Percentiles rank a stretch among this genome's conserved stretches.
phyloP scores from a whole-genome alignment of 768 basidiomycete genomes.

The Naganishia vaughanmartiniae region DNA sequence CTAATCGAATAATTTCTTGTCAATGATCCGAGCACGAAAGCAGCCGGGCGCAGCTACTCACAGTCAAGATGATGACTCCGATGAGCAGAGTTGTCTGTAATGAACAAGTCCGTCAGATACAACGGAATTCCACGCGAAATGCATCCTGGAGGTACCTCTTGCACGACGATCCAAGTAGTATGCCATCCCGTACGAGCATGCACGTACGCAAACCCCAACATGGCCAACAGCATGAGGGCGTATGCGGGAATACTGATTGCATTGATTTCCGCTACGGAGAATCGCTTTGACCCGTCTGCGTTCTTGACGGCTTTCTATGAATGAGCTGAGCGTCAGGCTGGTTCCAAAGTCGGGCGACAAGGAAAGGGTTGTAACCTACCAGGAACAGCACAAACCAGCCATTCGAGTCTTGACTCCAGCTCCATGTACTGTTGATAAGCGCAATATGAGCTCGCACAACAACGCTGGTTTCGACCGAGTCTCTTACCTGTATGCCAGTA shows the following conservation, averaged over 20 bases:
- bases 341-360: no score
- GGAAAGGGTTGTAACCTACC: slow-evolving; percentile 13
- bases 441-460: background rate
- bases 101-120: background rate
- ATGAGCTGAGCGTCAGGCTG: background rate
- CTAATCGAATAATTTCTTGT: slow-evolving; percentile 5
- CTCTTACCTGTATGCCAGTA: slow-evolving; percentile 32
- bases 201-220: slow-evolving; percentile 36
- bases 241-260: slow-evolving; percentile 40
- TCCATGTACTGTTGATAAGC: slow-evolving; percentile 28
- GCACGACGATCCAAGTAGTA: slow-evolving; percentile 33
- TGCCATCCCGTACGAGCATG: slow-evolving; percentile 35
- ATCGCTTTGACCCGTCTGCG: slow-evolving; percentile 34
- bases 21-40: background rate
- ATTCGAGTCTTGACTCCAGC: slow-evolving; percentile 37
- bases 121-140: background rate
- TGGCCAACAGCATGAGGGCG: slow-evolving; percentile 37
- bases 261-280: slow-evolving; percentile 34
- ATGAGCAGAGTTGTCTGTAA: slow-evolving; percentile 23
- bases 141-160: slow-evolving; percentile 17
- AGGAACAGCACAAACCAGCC: slow-evolving; percentile 39
- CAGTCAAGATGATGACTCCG: slow-evolving; percentile 32
- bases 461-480: background rate
- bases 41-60: background rate
- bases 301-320: slow-evolving; percentile 35